phyloP scores from a whole-genome alignment of 176 grass and related monocot species.

The Triticum turgidum region DNA sequence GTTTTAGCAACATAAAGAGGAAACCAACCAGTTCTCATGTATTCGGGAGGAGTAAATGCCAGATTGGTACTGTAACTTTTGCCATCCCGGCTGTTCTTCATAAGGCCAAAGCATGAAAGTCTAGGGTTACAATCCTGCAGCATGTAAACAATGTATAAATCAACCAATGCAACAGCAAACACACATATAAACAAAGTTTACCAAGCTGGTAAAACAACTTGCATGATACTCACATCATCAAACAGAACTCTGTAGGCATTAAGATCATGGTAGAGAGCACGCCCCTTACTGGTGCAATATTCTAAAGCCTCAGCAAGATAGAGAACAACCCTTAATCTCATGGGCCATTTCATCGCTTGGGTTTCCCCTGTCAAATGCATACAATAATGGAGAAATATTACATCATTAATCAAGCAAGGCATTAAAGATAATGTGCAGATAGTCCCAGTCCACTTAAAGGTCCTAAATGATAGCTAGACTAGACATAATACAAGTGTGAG shows the following conservation, averaged over 20 bases:
- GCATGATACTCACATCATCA: slow-evolving; percentile 73
- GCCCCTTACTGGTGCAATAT: slow-evolving; percentile 82
- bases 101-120: slow-evolving; percentile 98
- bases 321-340: slow-evolving; percentile 94
- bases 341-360: slow-evolving; percentile 97
- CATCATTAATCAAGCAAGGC: neutral
- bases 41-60: slow-evolving; percentile 97
- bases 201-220: slow-evolving; percentile 5
- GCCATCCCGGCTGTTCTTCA: slow-evolving; percentile 97
- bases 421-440: slow-evolving; percentile 16
- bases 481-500: neutral
- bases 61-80: slow-evolving; percentile 99
- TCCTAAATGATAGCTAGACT: neutral
- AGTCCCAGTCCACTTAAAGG: neutral
- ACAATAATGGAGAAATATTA: slow-evolving; percentile 17
- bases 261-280: slow-evolving; percentile 97
- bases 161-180: slow-evolving; percentile 16
- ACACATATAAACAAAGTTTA: neutral
- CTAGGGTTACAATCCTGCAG: slow-evolving; percentile 92
- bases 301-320: slow-evolving; percentile 93
- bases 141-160: slow-evolving; percentile 14
- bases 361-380: slow-evolving; percentile 79
- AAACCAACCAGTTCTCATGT: slow-evolving; percentile 90
- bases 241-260: slow-evolving; percentile 98
- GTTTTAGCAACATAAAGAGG: slow-evolving; percentile 4